Evolutionary conservation across 31 red algal species (phyloP).

Genomic region (Odonthalia washingtoniensis): DNA sequence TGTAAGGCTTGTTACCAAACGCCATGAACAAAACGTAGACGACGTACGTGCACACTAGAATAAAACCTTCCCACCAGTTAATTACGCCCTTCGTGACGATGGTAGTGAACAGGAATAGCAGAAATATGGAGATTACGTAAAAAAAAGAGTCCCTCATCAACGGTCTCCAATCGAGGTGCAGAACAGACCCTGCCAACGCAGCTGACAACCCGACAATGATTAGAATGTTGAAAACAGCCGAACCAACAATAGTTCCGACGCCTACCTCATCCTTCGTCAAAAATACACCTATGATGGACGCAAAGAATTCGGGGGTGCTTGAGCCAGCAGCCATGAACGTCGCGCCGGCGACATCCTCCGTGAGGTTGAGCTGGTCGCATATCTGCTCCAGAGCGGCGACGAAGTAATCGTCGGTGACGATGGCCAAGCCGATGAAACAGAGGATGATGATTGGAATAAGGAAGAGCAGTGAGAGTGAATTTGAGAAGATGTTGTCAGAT

Average conservation of each 20-base stretch:
- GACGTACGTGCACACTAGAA: slow-evolving; percentile 59
- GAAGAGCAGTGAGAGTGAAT: slow-evolving; percentile 43
- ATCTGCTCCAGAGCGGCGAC: slow-evolving; percentile 81
- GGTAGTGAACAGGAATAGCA: slow-evolving; percentile 65
- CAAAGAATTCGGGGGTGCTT: slow-evolving; percentile 82
- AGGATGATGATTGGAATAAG: slow-evolving; percentile 70
- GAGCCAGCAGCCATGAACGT: slow-evolving; percentile 88
- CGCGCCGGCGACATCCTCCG: slow-evolving; percentile 85
- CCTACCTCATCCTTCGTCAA: slow-evolving; percentile 82
- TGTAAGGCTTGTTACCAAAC: slow-evolving; percentile 81
- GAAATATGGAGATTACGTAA: slow-evolving; percentile 68
- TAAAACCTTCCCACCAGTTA: slow-evolving; percentile 81
- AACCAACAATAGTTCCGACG: slow-evolving; percentile 85
- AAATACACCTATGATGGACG: slow-evolving; percentile 79
- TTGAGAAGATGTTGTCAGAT: slow-evolving; percentile 47
- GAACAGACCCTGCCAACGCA: slow-evolving; percentile 80
- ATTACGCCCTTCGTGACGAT: slow-evolving; percentile 48
- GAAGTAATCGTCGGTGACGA: slow-evolving; percentile 90
- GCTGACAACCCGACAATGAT: slow-evolving; percentile 81
- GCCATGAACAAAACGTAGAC: slow-evolving; percentile 82
- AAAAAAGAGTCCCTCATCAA: slow-evolving; percentile 76
- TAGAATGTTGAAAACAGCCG: slow-evolving; percentile 86
- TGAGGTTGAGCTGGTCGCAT: slow-evolving; percentile 76
- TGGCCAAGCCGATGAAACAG: slow-evolving; percentile 75
- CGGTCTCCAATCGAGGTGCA: slow-evolving; percentile 78